phyloP scores from a whole-genome alignment of 208 protist species.

The Leishmania braziliensis region DNA sequence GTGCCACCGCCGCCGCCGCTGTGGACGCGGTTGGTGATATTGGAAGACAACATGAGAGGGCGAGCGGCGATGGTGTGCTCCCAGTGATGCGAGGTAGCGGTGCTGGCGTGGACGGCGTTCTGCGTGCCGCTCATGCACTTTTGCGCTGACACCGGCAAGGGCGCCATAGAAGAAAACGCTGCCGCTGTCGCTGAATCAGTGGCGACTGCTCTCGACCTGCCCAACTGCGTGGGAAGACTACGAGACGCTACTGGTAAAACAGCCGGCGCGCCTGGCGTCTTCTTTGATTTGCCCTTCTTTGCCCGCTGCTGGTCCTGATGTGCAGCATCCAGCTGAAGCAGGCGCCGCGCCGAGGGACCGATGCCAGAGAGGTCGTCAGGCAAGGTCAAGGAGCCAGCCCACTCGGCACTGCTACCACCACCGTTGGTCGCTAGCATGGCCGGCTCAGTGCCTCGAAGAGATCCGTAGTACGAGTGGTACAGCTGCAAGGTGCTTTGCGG shows the following conservation, averaged over 20 bases:
- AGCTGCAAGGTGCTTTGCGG: constrained; percentile 27
- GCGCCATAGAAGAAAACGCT: neutral
- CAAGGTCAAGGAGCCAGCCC: constrained; percentile 13
- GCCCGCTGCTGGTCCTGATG: constrained; percentile 3
- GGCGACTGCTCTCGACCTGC: neutral
- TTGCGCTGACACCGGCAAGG: neutral
- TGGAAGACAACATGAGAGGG: constrained; percentile 21
- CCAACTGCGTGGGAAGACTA: neutral
- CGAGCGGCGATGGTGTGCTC: constrained; percentile 9
- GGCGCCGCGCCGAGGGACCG: constrained; percentile 50
- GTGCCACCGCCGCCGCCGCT: neutral
- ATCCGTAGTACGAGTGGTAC: constrained; percentile 30
- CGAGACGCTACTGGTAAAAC: constrained; percentile 11
- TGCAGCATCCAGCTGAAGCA: constrained; percentile 31
- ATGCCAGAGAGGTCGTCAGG: constrained; percentile 43
- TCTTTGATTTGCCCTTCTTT: neutral
- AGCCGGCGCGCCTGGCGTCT: neutral
- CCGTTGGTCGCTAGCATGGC: neutral
- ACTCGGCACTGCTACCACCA: neutral
- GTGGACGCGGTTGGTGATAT: constrained; percentile 9
- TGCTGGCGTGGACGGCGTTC: neutral
- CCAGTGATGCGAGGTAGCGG: neutral
- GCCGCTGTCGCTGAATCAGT: neutral
- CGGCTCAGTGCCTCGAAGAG: constrained; percentile 11
- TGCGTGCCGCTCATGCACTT: neutral